Evolutionary conservation across 306 rosid genomes (phyloP).

Genomic region (Corylus avellana): DNA sequence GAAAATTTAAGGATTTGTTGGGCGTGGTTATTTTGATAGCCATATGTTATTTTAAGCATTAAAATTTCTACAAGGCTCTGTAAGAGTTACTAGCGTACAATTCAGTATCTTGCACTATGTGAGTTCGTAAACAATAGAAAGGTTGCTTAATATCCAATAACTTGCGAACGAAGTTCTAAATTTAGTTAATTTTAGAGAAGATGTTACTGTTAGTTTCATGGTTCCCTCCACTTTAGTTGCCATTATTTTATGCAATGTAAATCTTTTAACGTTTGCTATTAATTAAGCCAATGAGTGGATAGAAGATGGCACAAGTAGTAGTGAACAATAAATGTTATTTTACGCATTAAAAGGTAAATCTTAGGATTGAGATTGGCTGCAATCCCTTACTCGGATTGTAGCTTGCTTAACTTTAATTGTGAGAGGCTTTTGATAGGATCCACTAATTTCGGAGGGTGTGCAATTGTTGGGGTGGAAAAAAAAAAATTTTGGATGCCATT

Average conservation of each 20-base stretch:
- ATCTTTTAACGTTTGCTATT: neutral
- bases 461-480: neutral
- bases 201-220: neutral
- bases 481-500: neutral
- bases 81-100: constrained; percentile 10
- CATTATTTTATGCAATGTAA: neutral
- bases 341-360: no score
- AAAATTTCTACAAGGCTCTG: neutral
- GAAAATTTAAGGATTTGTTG: neutral
- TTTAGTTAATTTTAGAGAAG: neutral
- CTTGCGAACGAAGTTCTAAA: neutral
- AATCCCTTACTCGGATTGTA: no score
- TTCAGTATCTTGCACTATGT: constrained; percentile 1
- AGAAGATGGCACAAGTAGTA: neutral
- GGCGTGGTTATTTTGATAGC: neutral
- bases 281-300: neutral
- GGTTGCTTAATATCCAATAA: neutral
- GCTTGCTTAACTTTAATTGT: no score
- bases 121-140: neutral
- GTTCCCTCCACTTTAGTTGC: neutral
- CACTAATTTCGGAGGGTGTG: no score
- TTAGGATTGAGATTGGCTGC: no score
- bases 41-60: neutral
- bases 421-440: no score
- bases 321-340: neutral